Conservation (phyloP, 805 yeast genomes). For the Metschnikowia matae region DNA sequence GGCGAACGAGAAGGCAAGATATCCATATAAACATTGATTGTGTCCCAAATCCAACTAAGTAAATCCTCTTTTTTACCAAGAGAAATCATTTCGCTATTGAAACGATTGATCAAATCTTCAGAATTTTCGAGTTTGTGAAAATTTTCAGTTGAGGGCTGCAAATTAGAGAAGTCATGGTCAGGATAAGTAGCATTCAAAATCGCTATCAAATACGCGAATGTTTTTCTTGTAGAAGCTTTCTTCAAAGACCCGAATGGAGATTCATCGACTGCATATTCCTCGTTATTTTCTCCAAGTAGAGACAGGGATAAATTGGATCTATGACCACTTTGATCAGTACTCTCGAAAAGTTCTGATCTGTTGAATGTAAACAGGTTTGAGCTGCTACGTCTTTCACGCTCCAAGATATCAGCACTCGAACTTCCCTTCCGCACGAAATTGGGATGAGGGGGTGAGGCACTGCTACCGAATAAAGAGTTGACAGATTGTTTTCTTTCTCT, state of each 20-base stretch:
- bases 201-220: conserved; percentile 87
- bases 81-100: conserved; percentile 69
- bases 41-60: conserved; percentile 80
- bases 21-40: conserved; percentile 78
- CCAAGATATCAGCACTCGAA: conserved; percentile 12
- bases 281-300: conserved; percentile 9
- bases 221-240: conserved; percentile 78
- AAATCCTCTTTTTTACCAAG: conserved; percentile 40
- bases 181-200: conserved; percentile 91
- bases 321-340: neutral
- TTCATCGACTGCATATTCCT: conserved; percentile 30
- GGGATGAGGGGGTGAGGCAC: conserved; percentile 31
- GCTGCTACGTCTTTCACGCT: conserved; percentile 28
- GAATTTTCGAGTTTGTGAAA: conserved; percentile 33
- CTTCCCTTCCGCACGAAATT: conserved; percentile 25
- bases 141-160: conserved; percentile 72
- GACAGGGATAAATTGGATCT: conserved; percentile 13
- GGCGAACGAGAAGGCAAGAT: conserved; percentile 36
- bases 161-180: conserved; percentile 86
- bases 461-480: conserved; percentile 34
- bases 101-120: conserved; percentile 54
- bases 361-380: conserved; percentile 22
- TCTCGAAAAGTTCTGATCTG: conserved; percentile 12
- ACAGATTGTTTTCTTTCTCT: conserved; percentile 36
- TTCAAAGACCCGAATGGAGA: conserved; percentile 92